phyloP scores from a whole-genome alignment of 2,329 filamentous ascomycete species.

The Hymenoscyphus repandus region DNA sequence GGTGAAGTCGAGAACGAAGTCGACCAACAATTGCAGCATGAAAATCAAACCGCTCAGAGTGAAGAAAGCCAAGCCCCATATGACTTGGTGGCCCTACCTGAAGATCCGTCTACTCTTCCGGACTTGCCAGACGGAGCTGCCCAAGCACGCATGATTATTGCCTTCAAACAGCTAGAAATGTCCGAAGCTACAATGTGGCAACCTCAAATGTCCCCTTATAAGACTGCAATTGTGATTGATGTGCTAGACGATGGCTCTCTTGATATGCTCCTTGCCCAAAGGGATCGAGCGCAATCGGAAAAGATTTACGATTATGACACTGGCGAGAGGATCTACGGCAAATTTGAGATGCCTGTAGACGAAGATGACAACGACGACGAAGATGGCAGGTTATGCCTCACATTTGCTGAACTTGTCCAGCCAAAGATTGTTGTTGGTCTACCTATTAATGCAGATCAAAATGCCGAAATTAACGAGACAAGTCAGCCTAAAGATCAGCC shows the following conservation, averaged over 20 bases:
- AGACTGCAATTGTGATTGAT: constrained; percentile 60
- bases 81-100: constrained; percentile 59
- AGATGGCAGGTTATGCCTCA: constrained; percentile 55
- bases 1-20: constrained; percentile 34
- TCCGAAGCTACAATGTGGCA: constrained; percentile 61
- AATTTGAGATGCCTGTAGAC: constrained; percentile 69
- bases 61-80: constrained; percentile 44
- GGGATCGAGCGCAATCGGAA: constrained; percentile 56
- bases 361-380: constrained; percentile 52
- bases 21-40: constrained; percentile 24
- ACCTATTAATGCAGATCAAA: constrained; percentile 22
- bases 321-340: constrained; percentile 68
- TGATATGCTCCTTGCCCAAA: constrained; percentile 59
- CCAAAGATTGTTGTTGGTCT: constrained; percentile 55
- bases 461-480: constrained; percentile 8
- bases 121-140: constrained; percentile 43
- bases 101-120: constrained; percentile 50
- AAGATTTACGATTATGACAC: constrained; percentile 60
- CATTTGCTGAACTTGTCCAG: constrained; percentile 60
- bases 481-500: constrained; percentile 10
- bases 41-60: constrained; percentile 18
- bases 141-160: constrained; percentile 57
- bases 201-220: constrained; percentile 55
- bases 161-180: constrained; percentile 61
- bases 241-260: constrained; percentile 49